These are phyloP conservation scores for Scolecobasidium constrictum DNA, from an alignment of 2,329 filamentous ascomycete species.

Conservation along the genomic window DNA sequence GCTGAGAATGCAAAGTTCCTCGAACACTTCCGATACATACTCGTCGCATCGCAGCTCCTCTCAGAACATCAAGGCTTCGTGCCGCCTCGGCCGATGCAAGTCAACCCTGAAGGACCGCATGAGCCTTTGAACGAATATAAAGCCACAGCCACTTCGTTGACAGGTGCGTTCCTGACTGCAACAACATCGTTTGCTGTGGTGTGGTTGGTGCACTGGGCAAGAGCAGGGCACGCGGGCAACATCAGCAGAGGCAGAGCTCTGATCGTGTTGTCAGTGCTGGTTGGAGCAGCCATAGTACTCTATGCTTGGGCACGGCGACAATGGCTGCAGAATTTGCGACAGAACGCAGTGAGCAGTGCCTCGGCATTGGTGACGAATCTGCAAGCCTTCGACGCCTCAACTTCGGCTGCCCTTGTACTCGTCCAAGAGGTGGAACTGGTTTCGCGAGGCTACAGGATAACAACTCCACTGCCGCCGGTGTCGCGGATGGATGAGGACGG, in stretches of 20 bases:
- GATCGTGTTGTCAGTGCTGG: constrained; percentile 38
- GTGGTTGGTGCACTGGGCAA: constrained; percentile 63
- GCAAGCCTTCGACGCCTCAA: constrained; percentile 70
- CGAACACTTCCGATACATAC: constrained; percentile 86
- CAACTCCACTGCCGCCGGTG: constrained; percentile 81
- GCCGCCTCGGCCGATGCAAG: constrained; percentile 12
- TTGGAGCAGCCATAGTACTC: constrained; percentile 44
- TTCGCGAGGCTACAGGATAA: constrained; percentile 82
- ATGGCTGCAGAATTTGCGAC: constrained; percentile 68
- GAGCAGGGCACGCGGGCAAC: constrained; percentile 38
- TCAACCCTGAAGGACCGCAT: constrained; percentile 13
- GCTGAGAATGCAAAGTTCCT: constrained; percentile 77
- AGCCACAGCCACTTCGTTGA: constrained; percentile 43
- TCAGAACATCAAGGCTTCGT: constrained; percentile 48
- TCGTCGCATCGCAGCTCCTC: constrained; percentile 82
- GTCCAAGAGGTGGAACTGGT: constrained; percentile 95
- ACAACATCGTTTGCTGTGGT: constrained; percentile 49
- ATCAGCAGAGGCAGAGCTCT: constrained; percentile 45
- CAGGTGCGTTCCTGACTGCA: constrained; percentile 56
- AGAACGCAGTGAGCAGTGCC: constrained; percentile 61
- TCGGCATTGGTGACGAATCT: constrained; percentile 60
- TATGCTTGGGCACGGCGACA: constrained; percentile 68
- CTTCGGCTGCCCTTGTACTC: constrained; percentile 64
- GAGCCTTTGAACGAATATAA: constrained; percentile 22
- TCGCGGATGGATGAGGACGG: constrained; percentile 78